These are phyloP conservation scores for Stephania japonica DNA, from an alignment of 164 flowering plant species.

Conservation along the genomic window DNA sequence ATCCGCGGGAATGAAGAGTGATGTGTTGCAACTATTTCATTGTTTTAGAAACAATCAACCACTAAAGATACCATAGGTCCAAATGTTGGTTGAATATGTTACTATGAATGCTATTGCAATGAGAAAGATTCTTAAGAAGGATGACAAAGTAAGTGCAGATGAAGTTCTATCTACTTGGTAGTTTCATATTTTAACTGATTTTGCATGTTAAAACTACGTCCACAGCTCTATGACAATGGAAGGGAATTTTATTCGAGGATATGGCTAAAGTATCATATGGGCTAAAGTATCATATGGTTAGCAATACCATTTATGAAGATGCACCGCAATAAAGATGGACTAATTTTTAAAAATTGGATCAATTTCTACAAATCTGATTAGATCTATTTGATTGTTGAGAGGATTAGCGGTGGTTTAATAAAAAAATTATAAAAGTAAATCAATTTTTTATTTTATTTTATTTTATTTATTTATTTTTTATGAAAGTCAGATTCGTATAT, in stretches of 20 bases:
- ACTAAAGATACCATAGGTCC: constrained; percentile 45
- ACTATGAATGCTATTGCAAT: constrained; percentile 88
- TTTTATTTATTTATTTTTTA: too few relatives aligned
- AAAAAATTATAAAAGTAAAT: too few relatives aligned
- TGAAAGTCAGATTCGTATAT: too few relatives aligned
- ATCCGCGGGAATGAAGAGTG: constrained; percentile 48
- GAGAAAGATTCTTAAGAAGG: constrained; percentile 83
- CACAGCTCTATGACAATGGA: constrained; percentile 77
- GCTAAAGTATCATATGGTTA: too few relatives aligned
- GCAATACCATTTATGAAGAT: too few relatives aligned
- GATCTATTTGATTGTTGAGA: too few relatives aligned
- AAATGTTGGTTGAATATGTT: constrained; percentile 57
- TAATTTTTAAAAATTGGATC: too few relatives aligned
- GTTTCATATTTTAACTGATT: neutral
- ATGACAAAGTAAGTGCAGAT: constrained; percentile 62
- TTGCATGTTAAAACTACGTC: constrained; percentile 18
- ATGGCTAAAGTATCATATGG: too few relatives aligned
- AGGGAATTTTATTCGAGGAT: constrained; percentile 56
- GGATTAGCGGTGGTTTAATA: too few relatives aligned
- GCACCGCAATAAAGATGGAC: too few relatives aligned
- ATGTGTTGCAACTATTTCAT: constrained; percentile 32
- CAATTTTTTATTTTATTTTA: too few relatives aligned
- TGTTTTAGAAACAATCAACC: constrained; percentile 51
- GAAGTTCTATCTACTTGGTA: neutral
- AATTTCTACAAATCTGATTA: too few relatives aligned